Evolutionary conservation across 2,329 filamentous ascomycete species (phyloP), one percentile per base, ranked within the genome.

Genomic region (Fusarium clavum): DNA sequence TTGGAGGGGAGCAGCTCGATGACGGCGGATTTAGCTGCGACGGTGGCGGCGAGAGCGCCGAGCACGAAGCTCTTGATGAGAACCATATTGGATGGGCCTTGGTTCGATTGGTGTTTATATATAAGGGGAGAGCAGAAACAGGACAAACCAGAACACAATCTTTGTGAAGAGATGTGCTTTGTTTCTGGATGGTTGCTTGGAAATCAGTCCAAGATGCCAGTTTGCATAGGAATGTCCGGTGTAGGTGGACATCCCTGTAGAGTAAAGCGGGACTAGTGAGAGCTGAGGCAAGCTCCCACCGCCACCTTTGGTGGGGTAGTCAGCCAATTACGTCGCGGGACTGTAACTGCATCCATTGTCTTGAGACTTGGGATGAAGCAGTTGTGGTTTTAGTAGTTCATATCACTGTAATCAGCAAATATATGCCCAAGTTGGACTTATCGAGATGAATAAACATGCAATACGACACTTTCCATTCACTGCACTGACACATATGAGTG

Each of bases 1-100:
- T 98, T 99, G 76, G 85, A 85, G 59, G 95, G 94, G 64, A 92
- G 90, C 67, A 99, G 91, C 81, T 98, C 95, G 75, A 97, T 86
- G 70, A 99, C 96, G 60, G 93, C 92, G 59, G 94, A 96, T 76
- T 90, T 90, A 76, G 92, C 91, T 65, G 88, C 84, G 61, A 86
- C 88, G 30, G 82, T 83, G 70, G 84, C 82, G 56, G 86, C 83
- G 46, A 90, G 80, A 67, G 85, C 84, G 71, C 84, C 82, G 79
- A 90, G 80, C 80, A 88, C 79, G 76, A 90, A 83, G 82, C 85
- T 86, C 84, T 88, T 89, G 73, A 90, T 73, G 60, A 87, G 81
- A 76, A 88, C 86, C 86, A 88, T 88, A 73, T 68, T 79, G 74
- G 58, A 57, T 64, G 73, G 58, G 48, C 24, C 16, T 18, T 47